Base-by-base conservation (phyloP, 768 basidiomycete species). In the Podaxis mareebaensis region DNA sequence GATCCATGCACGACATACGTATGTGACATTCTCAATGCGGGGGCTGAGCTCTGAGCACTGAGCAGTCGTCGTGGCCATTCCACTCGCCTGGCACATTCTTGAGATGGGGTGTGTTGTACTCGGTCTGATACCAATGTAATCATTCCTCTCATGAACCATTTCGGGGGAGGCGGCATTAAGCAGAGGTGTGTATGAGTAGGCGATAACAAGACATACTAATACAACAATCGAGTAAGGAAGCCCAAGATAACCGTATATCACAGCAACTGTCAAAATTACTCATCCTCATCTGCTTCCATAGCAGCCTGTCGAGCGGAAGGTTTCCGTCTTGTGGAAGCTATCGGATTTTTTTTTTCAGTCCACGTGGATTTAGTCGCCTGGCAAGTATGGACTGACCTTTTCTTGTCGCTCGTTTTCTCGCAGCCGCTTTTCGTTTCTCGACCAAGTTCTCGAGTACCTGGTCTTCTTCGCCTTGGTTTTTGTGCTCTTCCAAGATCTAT, bases 371-470 rank as follows among this genome's bases (percentile, higher is more conserved):
- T 1, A 17, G 17, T 54, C 24, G 2, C 17, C 20, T 6, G 49
- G 40, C 22, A 58, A 17, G 17, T 10, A 11, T 20, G 4, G 1
- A 65, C 76, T 70, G 42, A 81, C 82, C 73, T 73, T 73, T 75
- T 63, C 77, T 75, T 22, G 86, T 83, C 10, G 88, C 89, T 20
- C 81, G 78, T 72, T 89, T 92, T 75, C 87, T 91, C 20, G 82
- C 85, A 3, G 92, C 92, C 4, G 88, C 90, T 58, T 90, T 93
- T 81, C 93, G 95, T 62, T 87, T 86, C 70, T 90, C 83, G 13
- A 92, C 94, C 33, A 92, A 86, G 68, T 90, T 91, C 77, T 96
- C 92, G 24, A 97, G 82, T 22, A 88, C 95, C 64, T 95, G 88
- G 67, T 98, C 96, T 73, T 96, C 96, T 64, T 89, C 86, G 3